Evolutionary conservation across 257 asterid genomes (phyloP).

Genomic region (Nicotiana undulata): DNA sequence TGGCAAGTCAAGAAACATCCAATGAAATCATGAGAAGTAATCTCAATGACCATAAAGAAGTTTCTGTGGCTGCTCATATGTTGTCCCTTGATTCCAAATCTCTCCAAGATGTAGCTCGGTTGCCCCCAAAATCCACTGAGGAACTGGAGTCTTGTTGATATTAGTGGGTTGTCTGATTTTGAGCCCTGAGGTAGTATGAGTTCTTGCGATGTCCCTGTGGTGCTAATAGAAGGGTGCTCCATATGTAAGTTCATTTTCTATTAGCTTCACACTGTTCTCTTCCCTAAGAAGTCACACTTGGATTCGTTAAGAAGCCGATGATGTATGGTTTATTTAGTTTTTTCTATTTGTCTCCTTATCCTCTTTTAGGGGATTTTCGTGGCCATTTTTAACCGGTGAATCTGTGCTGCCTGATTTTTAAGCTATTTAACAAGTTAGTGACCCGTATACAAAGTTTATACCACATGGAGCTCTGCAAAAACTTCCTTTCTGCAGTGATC

Average conservation of each 20-base stretch:
- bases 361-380: background rate
- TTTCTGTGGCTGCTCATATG: background rate
- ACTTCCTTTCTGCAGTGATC: background rate
- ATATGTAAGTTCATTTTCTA: constrained; percentile 4
- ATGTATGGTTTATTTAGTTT: background rate
- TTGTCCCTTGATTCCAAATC: constrained; percentile 3
- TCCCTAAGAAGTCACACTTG: background rate
- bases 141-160: constrained; percentile 3
- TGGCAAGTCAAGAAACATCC: background rate
- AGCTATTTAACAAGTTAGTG: background rate
- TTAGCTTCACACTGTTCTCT: background rate
- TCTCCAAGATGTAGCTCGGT: background rate
- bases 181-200: background rate
- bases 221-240: background rate
- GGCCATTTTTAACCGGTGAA: background rate
- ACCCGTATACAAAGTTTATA: background rate
- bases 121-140: background rate
- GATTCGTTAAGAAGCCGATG: background rate
- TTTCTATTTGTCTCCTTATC: background rate
- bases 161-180: background rate
- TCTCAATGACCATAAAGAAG: background rate
- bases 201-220: background rate
- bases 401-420: background rate
- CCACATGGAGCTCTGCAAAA: background rate
- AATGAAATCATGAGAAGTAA: background rate